Evolutionary conservation across 805 yeast species (phyloP).

Genomic region (Wickerhamomyces chaumierensis): DNA sequence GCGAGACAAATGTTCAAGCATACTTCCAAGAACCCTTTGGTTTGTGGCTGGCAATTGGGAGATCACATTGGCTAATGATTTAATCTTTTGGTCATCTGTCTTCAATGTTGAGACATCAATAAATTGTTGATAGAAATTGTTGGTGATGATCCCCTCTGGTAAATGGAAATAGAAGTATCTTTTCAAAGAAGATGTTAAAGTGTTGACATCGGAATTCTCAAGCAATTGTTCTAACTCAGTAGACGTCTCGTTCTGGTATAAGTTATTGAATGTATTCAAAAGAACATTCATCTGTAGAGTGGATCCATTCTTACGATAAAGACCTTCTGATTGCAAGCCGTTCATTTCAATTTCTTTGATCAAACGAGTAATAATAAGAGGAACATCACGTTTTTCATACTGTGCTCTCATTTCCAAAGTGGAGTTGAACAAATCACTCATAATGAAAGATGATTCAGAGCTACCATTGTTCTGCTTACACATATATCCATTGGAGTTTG

Average conservation of each 20-base stretch:
- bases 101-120: constrained; percentile 38
- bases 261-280: constrained; percentile 20
- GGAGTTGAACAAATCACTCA: constrained; percentile 22
- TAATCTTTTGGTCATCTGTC: constrained; percentile 17
- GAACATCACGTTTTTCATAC: constrained; percentile 52
- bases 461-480: background rate
- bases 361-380: constrained; percentile 63
- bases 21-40: constrained; percentile 36
- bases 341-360: constrained; percentile 64
- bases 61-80: constrained; percentile 35
- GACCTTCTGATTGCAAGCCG: constrained; percentile 74
- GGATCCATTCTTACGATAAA: constrained; percentile 73
- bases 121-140: constrained; percentile 51
- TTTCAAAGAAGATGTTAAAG: constrained; percentile 77
- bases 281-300: constrained; percentile 24
- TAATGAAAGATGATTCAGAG: constrained; percentile 3
- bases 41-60: constrained; percentile 58
- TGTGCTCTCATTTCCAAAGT: constrained; percentile 54
- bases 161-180: constrained; percentile 67
- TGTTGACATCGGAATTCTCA: constrained; percentile 60
- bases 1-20: constrained; percentile 54
- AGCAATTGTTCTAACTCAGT: constrained; percentile 24
- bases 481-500: background rate
- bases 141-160: constrained; percentile 78
- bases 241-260: constrained; percentile 21